Conservation (phyloP, 345 rosid species). For the Boechera divaricarpa region DNA sequence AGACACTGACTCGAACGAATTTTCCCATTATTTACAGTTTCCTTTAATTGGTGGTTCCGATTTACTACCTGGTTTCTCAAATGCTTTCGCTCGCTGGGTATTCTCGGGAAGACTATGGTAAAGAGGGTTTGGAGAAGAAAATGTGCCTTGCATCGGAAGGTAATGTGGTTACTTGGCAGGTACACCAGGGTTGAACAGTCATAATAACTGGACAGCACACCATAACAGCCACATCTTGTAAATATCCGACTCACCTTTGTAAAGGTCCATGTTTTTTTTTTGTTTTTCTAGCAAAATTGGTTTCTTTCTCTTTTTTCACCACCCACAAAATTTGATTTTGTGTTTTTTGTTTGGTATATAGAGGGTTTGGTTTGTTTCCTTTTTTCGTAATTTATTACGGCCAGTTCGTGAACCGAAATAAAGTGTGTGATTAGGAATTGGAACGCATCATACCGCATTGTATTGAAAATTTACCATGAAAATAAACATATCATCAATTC, state of each 20-base stretch:
- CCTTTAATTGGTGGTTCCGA: background rate
- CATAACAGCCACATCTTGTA: slow-evolving; percentile 34
- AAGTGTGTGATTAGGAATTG: slow-evolving; percentile 3
- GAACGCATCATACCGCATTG: slow-evolving; percentile 3
- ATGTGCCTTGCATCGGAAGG: slow-evolving; percentile 30
- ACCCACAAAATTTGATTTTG: slow-evolving; percentile 8
- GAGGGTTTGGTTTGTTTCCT: slow-evolving; percentile 7
- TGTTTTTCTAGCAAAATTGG: background rate
- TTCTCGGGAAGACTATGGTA: slow-evolving; percentile 26
- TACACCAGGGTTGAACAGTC: slow-evolving; percentile 20
- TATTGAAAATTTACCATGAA: background rate
- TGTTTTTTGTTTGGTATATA: slow-evolving; percentile 14
- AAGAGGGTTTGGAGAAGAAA: slow-evolving; percentile 13
- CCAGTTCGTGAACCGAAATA: background rate
- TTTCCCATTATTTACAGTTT: slow-evolving; percentile 20
- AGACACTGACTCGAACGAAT: slow-evolving; percentile 26
- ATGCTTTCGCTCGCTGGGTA: slow-evolving; percentile 43
- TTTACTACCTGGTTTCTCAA: slow-evolving; percentile 39
- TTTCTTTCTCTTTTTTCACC: background rate
- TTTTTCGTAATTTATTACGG: background rate
- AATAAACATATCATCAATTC: background rate
- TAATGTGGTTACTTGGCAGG: slow-evolving; percentile 24
- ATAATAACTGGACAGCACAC: slow-evolving; percentile 1
- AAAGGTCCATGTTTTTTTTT: slow-evolving; percentile 1
- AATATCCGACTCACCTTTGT: slow-evolving; percentile 34